Evolutionary conservation across 2,329 filamentous ascomycete genomes (phyloP).

Genomic region (Zalaria sp.): DNA sequence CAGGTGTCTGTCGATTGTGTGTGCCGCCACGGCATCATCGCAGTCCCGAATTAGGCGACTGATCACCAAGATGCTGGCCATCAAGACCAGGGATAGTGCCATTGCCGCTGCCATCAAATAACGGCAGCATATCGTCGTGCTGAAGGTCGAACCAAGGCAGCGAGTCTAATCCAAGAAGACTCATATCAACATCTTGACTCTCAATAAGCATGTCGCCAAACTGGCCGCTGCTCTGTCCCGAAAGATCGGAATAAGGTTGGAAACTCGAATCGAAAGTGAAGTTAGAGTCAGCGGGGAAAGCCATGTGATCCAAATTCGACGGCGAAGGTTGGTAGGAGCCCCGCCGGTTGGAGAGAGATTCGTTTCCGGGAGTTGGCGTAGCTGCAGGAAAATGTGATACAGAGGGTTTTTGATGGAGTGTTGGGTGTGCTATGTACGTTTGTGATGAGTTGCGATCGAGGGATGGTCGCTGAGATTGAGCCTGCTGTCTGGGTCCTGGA

Average conservation of each 20-base stretch:
- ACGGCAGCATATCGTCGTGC: slow-evolving; percentile 8
- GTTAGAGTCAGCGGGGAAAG: too few relatives aligned
- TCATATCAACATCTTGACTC: slow-evolving; percentile 65
- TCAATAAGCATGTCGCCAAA: slow-evolving; percentile 53
- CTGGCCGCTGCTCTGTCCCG: slow-evolving; percentile 4
- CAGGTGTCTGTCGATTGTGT: too few relatives aligned
- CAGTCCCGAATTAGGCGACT: background rate
- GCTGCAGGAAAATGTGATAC: background rate
- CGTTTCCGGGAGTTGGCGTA: background rate
- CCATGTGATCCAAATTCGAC: background rate
- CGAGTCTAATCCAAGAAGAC: slow-evolving; percentile 51
- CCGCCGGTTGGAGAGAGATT: background rate
- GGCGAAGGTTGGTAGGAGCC: background rate
- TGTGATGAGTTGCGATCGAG: too few relatives aligned
- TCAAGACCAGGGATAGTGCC: background rate
- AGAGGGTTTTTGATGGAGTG: too few relatives aligned
- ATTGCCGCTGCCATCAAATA: slow-evolving; percentile 9
- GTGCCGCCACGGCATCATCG: too few relatives aligned
- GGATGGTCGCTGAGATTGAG: too few relatives aligned
- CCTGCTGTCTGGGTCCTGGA: too few relatives aligned
- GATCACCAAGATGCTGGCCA: background rate
- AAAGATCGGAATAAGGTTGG: background rate
- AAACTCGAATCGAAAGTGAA: background rate
- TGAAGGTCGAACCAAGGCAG: slow-evolving; percentile 54
- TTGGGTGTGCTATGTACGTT: too few relatives aligned